phyloP scores from a whole-genome alignment of 2,329 filamentous ascomycete species.

The Magnaporthiopsis incrustans region DNA sequence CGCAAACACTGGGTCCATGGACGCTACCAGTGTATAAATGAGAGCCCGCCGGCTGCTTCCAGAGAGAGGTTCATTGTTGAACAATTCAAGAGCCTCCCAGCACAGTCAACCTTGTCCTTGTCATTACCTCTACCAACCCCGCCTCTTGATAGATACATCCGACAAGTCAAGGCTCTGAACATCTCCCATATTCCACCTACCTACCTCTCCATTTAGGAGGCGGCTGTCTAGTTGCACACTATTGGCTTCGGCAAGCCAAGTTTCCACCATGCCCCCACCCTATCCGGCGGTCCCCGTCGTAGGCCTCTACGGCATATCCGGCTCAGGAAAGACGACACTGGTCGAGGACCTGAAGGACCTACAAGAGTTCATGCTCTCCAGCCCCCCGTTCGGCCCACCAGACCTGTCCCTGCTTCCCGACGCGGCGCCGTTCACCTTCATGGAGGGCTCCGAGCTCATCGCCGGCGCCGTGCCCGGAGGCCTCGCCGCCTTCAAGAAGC shows the following conservation, averaged over 20 bases:
- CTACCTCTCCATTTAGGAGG: neutral
- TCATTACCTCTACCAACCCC: no score
- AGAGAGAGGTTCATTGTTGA: no score
- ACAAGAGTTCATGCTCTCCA: no score
- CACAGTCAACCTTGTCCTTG: no score
- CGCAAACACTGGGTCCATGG: no score
- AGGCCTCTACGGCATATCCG: conserved; percentile 7
- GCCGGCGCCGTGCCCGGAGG: conserved; percentile 32
- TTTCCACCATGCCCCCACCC: neutral
- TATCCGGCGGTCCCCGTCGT: neutral
- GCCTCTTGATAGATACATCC: neutral
- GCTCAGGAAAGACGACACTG: conserved; percentile 32
- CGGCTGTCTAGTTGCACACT: neutral
- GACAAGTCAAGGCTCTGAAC: neutral
- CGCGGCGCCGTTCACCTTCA: conserved; percentile 34
- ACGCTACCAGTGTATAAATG: no score
- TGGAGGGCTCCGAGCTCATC: conserved; percentile 45
- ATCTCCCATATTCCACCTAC: neutral
- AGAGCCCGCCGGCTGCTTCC: no score
- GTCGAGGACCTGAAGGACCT: conserved; percentile 28
- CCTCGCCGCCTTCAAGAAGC: conserved; percentile 35
- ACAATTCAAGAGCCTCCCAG: no score
- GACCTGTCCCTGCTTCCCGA: neutral
- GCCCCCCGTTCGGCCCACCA: neutral
- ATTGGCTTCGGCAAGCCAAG: neutral